These are phyloP conservation scores for Aurantiochytrium sp. DNA, from an alignment of 108 stramenopile genomes.

Conservation along the genomic window DNA sequence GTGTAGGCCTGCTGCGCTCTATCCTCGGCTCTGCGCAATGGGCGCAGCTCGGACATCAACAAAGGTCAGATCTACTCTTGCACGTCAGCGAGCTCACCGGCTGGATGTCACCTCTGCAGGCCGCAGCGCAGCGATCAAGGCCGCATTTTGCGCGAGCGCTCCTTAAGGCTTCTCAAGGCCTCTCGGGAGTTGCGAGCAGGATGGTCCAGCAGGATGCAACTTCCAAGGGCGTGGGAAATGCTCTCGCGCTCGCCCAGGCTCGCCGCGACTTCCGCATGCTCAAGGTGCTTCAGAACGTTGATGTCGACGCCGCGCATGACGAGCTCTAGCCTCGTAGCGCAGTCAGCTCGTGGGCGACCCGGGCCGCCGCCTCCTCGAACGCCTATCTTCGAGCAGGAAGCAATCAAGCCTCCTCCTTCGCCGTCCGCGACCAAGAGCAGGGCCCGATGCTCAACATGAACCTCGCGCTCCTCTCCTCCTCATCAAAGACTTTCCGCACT, in stretches of 20 bases:
- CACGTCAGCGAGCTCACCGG: background rate
- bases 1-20: background rate
- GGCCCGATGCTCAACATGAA: too few species aligned
- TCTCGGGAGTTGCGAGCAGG: background rate
- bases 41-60: too few species aligned
- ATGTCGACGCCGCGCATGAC: background rate
- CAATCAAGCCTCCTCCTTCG: too few species aligned
- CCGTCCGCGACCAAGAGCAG: too few species aligned
- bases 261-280: background rate
- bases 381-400: too few species aligned
- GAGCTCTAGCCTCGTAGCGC: background rate
- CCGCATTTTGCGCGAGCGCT: background rate
- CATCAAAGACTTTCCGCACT: too few species aligned
- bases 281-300: background rate
- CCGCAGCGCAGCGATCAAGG: background rate
- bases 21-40: background rate
- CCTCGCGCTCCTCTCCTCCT: too few species aligned
- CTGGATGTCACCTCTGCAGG: background rate
- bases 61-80: too few species aligned
- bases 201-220: background rate
- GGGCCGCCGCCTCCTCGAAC: too few species aligned
- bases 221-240: background rate
- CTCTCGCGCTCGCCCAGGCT: background rate
- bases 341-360: too few species aligned
- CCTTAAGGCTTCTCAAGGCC: background rate